Evolutionary conservation across 2,329 filamentous ascomycete genomes (phyloP), one percentile per base, ranked within the genome.

Genomic region (Colletotrichum zoysiae): DNA sequence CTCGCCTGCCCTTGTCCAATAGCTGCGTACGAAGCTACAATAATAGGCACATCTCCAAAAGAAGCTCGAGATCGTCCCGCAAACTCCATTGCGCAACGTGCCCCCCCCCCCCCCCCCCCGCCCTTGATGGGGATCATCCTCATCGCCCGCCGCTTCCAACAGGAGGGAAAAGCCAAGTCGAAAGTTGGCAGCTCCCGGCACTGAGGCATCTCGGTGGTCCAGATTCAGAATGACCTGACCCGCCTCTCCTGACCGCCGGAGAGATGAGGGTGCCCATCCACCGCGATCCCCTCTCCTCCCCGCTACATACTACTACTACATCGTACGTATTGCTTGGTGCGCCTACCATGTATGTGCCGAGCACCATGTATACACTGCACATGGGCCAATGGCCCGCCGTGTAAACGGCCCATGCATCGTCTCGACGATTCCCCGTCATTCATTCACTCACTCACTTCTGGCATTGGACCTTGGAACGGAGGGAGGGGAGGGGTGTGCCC

Each of bases 371-470:
- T 30, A 30, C 30, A 30, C 30, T 30, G 26, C 30, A 38, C 26
- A 46, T 35, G 42, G 20, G n/a, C 59, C 59, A 38, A 23, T 38
- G 33, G 20, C 14, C 5, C 20, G 50, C 50, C 5, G 16, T 26
- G 20, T 48, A 40, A 23, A 6, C 18, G 33, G 30, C 8, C 58
- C 58, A 64, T 59, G 65, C 69, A 56, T 55, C 58, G 53, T 53
- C 64, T 59, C 69, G 65, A 65, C 59, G 50, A 60, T 69, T 59
- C 68, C 69, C 59, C 69, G 69, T 69, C 69, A 71, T 71, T 71
- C 69, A 5, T 5, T 30, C 30, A 30, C 26, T 3, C 30, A 30
- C 26, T 3, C 30, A 60, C 46, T 56, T 59, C 53, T 50, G 55
- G 55, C 65, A 64, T 69, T 68, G 46, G 33, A n/a, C 65, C 60